These are phyloP conservation scores for Nakazawaea pomicola DNA, from an alignment of 805 yeast species.

Conservation along the genomic window DNA sequence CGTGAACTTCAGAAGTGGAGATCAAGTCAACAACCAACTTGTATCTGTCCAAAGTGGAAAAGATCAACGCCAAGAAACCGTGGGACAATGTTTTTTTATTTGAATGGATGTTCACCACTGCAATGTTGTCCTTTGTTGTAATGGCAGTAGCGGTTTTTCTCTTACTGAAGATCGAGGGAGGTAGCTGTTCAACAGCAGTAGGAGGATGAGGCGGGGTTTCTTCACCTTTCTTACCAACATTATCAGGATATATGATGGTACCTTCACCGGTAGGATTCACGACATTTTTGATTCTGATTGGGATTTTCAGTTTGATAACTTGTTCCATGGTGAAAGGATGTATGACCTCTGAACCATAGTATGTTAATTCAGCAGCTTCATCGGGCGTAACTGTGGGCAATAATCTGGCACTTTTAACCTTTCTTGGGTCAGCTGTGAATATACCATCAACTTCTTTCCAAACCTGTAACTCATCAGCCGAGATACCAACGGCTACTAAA, in stretches of 20 bases:
- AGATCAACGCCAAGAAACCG: constrained; percentile 90
- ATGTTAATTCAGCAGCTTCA: constrained; percentile 97
- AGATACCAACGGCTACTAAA: constrained; percentile 84
- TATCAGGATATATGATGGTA: constrained; percentile 91
- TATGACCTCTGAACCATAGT: constrained; percentile 96
- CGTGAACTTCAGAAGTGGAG: constrained; percentile 96
- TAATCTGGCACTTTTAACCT: constrained; percentile 84
- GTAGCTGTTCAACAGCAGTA: constrained; percentile 53
- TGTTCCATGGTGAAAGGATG: constrained; percentile 99
- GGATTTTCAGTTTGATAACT: constrained; percentile 92
- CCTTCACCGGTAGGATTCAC: constrained; percentile 92
- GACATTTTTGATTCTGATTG: constrained; percentile 94
- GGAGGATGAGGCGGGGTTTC: constrained; percentile 96
- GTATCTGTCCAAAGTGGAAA: constrained; percentile 77
- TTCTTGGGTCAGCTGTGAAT: constrained; percentile 97
- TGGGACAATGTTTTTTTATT: constrained; percentile 90
- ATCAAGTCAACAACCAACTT: constrained; percentile 90
- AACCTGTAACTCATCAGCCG: constrained; percentile 91
- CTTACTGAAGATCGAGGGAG: constrained; percentile 34
- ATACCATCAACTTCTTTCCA: constrained; percentile 99
- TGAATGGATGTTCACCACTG: constrained; percentile 89
- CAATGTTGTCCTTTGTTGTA: constrained; percentile 89
- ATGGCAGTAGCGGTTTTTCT: constrained; percentile 88
- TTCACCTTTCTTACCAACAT: constrained; percentile 79
- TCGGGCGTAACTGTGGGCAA: constrained; percentile 91